Evolutionary conservation across 1,139 yeast genomes (phyloP), one percentile per base, ranked within the genome.

Genomic region (Debaryomyces coudertii): DNA sequence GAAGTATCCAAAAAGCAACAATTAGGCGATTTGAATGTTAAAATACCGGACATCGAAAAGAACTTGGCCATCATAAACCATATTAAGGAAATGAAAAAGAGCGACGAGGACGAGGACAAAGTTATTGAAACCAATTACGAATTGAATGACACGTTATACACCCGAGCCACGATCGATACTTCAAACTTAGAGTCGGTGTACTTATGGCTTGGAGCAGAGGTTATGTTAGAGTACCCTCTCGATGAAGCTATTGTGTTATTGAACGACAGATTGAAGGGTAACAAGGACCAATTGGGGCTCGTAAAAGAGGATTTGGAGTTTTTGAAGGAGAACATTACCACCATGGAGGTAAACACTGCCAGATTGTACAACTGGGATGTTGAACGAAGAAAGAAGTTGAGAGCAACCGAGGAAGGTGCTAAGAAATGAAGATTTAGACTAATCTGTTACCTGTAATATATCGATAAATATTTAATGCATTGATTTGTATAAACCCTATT

Each of bases 291-390:
- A 53, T 73, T 85, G 54, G 61, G 65, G 24, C 67, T 77, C 7
- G 85, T 93, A 31, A 80, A 85, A 54, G 96, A 90, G 57, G 99
- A 93, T 64, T 75, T 93, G 54, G 96, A 89, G 58, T 93, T 85
- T 58, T 73, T 95, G 58, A 80, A 96, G 58, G 96, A 92, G 55
- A 90, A 92, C 60, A 92, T 93, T 53, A 93, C 99, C 18, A 92
- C 98, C 3, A 89, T 93, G 93, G 98, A 93, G 66, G 99, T 93
- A 44, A 93, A 93, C 61, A 90, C 96, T 14, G 98, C 99, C 1
- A 79, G 99, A 54, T 82, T 90, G 46, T 92, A 92, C 64, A 93
- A 93, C 62, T 92, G 97, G 97, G 97, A 90, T 62, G 97, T 93
- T 7, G 93, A 88, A 60, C 79, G 90, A 69, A 81, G 96, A 61